A percentile compares a stretch with the other conserved stretches of the same genome.
phyloP scores from a whole-genome alignment of 148 eudicot genomes.

The Limonium bicolor region DNA sequence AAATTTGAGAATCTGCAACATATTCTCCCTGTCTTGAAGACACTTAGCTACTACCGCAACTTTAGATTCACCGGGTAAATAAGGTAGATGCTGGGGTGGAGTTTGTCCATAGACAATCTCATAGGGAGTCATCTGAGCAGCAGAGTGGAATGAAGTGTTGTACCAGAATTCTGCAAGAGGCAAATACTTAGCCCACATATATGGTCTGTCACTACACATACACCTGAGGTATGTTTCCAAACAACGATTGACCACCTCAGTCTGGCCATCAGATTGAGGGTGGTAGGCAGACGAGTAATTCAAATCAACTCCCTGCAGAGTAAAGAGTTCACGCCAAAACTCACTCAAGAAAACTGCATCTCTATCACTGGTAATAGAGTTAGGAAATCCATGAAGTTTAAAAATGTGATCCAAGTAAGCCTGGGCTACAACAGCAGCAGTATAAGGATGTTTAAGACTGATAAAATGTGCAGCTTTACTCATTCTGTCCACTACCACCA shows the following conservation, averaged over 20 bases:
- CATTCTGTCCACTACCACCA: slow-evolving; percentile 1
- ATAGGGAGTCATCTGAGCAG: not conserved
- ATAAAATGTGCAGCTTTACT: slow-evolving; percentile 1
- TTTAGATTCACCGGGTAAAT: too few species aligned
- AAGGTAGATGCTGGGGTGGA: too few species aligned
- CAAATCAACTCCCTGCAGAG: too few species aligned
- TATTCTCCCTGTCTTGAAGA: not conserved
- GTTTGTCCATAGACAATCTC: too few species aligned
- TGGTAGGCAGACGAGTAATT: too few species aligned
- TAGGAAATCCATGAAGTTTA: not conserved
- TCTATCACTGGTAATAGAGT: not conserved
- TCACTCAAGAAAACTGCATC: not conserved
- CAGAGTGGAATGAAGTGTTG: not conserved
- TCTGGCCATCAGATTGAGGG: too few species aligned
- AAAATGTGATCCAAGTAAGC: not conserved
- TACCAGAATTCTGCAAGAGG: not conserved
- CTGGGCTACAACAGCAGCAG: not conserved
- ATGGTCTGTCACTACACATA: not conserved
- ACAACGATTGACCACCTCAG: not conserved
- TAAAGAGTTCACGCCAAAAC: too few species aligned
- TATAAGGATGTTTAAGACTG: not conserved
- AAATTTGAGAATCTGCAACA: not conserved
- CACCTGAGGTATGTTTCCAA: not conserved
- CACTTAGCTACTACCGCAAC: too few species aligned
- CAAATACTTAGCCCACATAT: not conserved